A percentile compares a stretch with the other conserved stretches of the same genome.
These are phyloP conservation scores for Colletotrichum sp. DNA, from an alignment of 2,329 filamentous ascomycete species.

Conservation along the genomic window DNA sequence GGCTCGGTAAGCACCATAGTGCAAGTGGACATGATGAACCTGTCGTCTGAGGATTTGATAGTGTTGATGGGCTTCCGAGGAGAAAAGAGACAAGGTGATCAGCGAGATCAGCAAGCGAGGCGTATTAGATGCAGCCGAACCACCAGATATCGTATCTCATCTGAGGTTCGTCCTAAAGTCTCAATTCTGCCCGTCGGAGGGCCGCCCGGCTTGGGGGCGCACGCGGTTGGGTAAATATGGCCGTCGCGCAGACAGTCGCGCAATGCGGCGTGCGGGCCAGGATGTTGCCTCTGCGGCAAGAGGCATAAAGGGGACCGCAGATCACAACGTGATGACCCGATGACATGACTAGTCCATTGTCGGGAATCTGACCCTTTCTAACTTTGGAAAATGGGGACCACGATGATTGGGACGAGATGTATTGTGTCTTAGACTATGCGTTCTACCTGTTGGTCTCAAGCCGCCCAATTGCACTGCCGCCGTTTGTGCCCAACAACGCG, in stretches of 20 bases:
- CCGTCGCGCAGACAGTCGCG: neutral
- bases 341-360: constrained; percentile 18
- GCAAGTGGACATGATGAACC: neutral
- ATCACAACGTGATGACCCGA: constrained; percentile 12
- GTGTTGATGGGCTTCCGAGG: neutral
- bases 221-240: neutral
- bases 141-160: neutral
- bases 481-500: constrained; percentile 4
- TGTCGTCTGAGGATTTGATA: neutral
- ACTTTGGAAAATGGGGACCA: constrained; percentile 1
- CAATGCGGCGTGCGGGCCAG: neutral
- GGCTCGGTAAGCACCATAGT: constrained; percentile 7
- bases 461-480: neutral
- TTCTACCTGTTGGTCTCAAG: constrained; percentile 13
- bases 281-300: neutral
- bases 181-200: neutral
- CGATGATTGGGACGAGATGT: constrained; percentile 3
- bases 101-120: neutral
- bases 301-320: constrained; percentile 14
- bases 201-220: neutral
- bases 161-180: constrained; percentile 1
- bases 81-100: neutral
- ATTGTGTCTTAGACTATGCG: neutral
- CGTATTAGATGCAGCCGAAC: neutral
- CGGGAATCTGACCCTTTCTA: constrained; percentile 7